Conservation (phyloP, 1,284 basidiomycete species). For the Moesziomyces globuligerus region DNA sequence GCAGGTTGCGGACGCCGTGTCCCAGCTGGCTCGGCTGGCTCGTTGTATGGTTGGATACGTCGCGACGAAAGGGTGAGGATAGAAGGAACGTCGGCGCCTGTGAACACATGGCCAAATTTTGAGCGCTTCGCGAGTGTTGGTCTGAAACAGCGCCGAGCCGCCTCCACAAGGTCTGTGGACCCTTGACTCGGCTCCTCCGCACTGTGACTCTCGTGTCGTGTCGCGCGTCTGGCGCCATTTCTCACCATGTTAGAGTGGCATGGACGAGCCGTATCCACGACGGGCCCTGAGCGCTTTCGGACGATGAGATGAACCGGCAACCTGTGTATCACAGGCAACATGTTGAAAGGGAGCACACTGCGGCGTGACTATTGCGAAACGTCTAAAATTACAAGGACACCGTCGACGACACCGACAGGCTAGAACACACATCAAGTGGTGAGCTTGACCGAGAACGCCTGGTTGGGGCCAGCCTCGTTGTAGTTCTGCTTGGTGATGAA, state of each 20-base stretch:
- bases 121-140: constrained; percentile 14
- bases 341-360: no score
- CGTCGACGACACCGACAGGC: neutral
- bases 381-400: constrained; percentile 25
- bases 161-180: constrained; percentile 9
- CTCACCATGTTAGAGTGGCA: constrained; percentile 14
- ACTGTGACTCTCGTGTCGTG: constrained; percentile 45
- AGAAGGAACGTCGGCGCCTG: neutral
- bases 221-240: constrained; percentile 27
- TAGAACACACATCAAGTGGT: constrained; percentile 7
- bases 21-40: no score
- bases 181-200: constrained; percentile 8
- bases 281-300: neutral
- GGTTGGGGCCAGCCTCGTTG: constrained; percentile 62
- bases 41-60: neutral
- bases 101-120: neutral
- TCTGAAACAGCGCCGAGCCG: constrained; percentile 12
- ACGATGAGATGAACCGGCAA: neutral
- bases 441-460: constrained; percentile 40
- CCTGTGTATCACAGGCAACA: no score
- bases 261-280: no score
- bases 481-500: constrained; percentile 64
- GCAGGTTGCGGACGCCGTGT: neutral
- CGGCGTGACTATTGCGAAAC: constrained; percentile 11
- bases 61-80: neutral